Conservation (phyloP, 768 basidiomycete genomes). For the Leccinum sublutescens region DNA sequence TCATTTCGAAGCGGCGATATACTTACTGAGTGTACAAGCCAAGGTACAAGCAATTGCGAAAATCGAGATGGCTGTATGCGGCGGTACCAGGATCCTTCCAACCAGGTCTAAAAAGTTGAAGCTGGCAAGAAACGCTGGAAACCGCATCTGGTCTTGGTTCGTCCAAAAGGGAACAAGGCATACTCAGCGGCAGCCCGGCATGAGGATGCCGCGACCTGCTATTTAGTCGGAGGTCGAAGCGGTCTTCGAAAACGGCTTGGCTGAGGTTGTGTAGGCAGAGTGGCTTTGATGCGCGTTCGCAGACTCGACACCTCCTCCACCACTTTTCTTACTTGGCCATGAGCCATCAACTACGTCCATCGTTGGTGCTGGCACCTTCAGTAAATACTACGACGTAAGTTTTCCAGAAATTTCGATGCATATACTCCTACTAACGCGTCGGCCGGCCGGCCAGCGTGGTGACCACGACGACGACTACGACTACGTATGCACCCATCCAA, state of each 20-base stretch:
- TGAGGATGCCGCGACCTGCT: conserved; percentile 14
- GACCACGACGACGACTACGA: conserved; percentile 90
- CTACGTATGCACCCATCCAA: conserved; percentile 85
- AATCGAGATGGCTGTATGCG: background rate
- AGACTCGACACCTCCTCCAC: conserved; percentile 24
- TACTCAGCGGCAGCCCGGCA: conserved; percentile 27
- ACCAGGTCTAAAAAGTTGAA: background rate
- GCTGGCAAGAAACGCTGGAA: background rate
- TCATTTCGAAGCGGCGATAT: conserved; percentile 17
- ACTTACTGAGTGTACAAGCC: no score
- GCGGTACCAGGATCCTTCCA: background rate
- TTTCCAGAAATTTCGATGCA: background rate
- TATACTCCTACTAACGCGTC: conserved; percentile 22
- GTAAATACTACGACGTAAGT: conserved; percentile 83
- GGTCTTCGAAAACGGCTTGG: conserved; percentile 24
- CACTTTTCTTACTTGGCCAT: conserved; percentile 41
- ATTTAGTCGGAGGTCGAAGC: conserved; percentile 22
- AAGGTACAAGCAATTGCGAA: background rate
- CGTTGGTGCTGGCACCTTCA: conserved; percentile 73
- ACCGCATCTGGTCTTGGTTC: background rate
- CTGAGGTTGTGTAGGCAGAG: conserved; percentile 32
- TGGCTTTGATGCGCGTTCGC: conserved; percentile 35
- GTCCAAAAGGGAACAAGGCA: conserved; percentile 10
- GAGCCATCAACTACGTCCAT: conserved; percentile 63
- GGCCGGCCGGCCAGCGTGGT: conserved; percentile 57